phyloP scores from a whole-genome alignment of 75 land plant species.

The Selaginella tamariscina region DNA sequence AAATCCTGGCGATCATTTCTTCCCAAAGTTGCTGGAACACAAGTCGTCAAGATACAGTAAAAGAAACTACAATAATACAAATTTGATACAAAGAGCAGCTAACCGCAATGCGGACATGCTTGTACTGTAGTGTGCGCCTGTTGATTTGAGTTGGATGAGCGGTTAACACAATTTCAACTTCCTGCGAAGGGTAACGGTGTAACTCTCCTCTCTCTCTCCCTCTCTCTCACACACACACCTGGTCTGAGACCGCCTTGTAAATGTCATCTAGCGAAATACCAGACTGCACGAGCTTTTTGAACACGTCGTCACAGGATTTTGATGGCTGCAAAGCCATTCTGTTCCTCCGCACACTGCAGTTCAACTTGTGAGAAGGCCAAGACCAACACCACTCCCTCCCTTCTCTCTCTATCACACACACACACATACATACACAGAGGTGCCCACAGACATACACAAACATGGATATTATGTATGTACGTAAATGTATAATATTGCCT shows the following conservation, averaged over 20 bases:
- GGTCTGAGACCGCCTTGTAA: conserved; percentile 76
- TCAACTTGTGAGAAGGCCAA: background rate
- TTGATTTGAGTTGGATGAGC: conserved; percentile 98
- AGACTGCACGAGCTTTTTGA: conserved; percentile 56
- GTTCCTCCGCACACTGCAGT: conserved; percentile 48
- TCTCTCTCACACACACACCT: conserved; percentile 40
- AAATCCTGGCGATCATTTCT: conserved; percentile 80
- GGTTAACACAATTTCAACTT: conserved; percentile 89
- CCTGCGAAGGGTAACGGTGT: no score
- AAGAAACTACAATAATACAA: background rate
- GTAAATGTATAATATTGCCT: background rate
- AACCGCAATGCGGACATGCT: conserved; percentile 83
- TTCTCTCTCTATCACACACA: background rate
- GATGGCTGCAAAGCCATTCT: conserved; percentile 37
- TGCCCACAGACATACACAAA: background rate
- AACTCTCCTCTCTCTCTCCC: no score
- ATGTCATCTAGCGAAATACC: conserved; percentile 74
- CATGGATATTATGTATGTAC: background rate
- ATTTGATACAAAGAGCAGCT: conserved; percentile 14
- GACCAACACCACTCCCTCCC: background rate
- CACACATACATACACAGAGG: background rate
- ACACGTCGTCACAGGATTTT: conserved; percentile 92
- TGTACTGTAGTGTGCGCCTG: conserved; percentile 82
- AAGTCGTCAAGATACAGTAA: conserved; percentile 82
- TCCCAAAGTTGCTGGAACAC: no score